phyloP scores from a whole-genome alignment of 1,284 basidiomycete species.

The Apiotrichum veenhuisii region DNA sequence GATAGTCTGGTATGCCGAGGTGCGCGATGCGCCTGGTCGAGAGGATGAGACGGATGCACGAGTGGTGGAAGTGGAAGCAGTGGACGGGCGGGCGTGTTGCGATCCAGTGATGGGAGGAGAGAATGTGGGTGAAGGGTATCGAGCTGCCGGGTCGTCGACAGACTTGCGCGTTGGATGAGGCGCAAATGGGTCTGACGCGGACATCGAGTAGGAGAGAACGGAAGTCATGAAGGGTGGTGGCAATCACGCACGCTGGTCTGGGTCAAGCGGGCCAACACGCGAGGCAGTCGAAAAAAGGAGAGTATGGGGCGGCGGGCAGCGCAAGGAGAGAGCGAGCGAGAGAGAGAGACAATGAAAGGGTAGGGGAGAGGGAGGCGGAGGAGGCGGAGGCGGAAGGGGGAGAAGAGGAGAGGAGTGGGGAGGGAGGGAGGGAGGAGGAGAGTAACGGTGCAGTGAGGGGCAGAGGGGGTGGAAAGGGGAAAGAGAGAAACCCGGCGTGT shows the following conservation, averaged over 20 bases:
- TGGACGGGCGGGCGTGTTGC: constrained; percentile 14
- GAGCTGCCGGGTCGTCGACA: constrained; percentile 11
- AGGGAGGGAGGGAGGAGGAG: background rate
- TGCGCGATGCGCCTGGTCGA: constrained; percentile 7
- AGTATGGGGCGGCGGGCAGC: too few relatives aligned
- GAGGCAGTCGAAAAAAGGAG: background rate
- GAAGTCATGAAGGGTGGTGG: constrained; percentile 13
- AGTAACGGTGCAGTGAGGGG: background rate
- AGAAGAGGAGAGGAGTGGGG: background rate
- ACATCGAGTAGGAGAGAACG: constrained; percentile 13
- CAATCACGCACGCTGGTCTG: background rate
- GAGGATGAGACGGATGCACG: constrained; percentile 16
- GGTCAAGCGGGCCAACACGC: background rate
- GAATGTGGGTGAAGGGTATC: constrained; percentile 13
- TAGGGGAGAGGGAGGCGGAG: too few relatives aligned
- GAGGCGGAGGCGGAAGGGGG: background rate
- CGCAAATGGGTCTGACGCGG: constrained; percentile 22
- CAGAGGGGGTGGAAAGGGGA: too few relatives aligned
- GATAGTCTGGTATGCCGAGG: constrained; percentile 14
- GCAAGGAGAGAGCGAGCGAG: too few relatives aligned
- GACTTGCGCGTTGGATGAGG: constrained; percentile 16
- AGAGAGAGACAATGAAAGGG: too few relatives aligned
- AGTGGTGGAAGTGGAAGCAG: constrained; percentile 16
- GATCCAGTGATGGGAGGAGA: constrained; percentile 7
- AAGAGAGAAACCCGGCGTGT: too few relatives aligned